These are phyloP conservation scores for Symmetrospora coprosmae DNA, from an alignment of 768 basidiomycete genomes.

Conservation along the genomic window DNA sequence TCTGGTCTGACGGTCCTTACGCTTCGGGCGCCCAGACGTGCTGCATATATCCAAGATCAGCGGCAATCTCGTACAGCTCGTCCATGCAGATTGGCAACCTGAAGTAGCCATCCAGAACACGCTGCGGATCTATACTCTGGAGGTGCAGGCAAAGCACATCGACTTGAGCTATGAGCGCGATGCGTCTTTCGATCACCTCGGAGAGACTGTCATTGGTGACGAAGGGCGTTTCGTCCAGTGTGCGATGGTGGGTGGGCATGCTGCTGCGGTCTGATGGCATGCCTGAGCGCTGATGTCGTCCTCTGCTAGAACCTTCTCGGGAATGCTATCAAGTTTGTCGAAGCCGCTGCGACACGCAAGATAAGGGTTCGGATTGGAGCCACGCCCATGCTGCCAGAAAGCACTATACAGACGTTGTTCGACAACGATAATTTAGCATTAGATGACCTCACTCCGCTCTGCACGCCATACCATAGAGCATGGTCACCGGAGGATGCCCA, in stretches of 20 bases:
- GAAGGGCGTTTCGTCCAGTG: constrained; percentile 18
- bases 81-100: constrained; percentile 7
- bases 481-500: background rate
- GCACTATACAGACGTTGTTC: background rate
- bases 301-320: background rate
- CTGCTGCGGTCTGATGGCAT: constrained; percentile 11
- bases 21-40: background rate
- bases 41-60: constrained; percentile 24
- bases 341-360: background rate
- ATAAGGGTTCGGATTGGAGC: constrained; percentile 8
- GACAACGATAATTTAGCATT: background rate
- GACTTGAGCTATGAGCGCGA: background rate
- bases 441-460: constrained; percentile 6
- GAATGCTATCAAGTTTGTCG: constrained; percentile 22
- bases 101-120: background rate
- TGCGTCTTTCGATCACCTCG: background rate
- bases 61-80: constrained; percentile 18
- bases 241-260: constrained; percentile 3
- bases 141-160: constrained; percentile 13
- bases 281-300: background rate
- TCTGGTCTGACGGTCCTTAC: too few species aligned
- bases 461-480: background rate
- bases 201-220: constrained; percentile 5
- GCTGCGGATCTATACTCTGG: constrained; percentile 19
- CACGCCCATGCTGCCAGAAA: background rate